These are phyloP conservation scores for Stipa capillata DNA, from an alignment of 176 grass and related monocot species.

Conservation along the genomic window DNA sequence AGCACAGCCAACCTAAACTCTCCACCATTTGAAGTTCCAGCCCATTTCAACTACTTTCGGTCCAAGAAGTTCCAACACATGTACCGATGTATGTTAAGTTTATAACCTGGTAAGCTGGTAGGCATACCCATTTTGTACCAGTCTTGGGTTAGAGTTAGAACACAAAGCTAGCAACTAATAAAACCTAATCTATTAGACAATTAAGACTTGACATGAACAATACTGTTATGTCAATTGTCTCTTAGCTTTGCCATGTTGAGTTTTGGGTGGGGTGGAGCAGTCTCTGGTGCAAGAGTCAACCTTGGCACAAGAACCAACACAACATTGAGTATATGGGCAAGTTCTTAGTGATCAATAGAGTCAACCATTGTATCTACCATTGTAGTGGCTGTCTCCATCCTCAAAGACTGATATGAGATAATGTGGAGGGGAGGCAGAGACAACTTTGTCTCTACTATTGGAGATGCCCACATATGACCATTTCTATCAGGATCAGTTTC, in stretches of 20 bases:
- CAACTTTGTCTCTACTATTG: neutral
- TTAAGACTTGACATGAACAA: neutral
- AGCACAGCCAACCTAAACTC: neutral
- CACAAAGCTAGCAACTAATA: neutral
- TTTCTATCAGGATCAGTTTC: neutral
- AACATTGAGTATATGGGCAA: neutral
- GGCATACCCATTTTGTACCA: neutral
- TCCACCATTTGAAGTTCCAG: neutral
- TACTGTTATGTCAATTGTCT: neutral
- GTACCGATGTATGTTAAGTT: neutral
- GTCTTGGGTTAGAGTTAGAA: neutral
- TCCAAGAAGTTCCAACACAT: neutral
- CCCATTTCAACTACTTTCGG: neutral
- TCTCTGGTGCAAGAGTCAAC: neutral
- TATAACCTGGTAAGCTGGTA: neutral
- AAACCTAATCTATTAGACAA: neutral
- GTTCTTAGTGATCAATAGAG: neutral
- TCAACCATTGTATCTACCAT: neutral
- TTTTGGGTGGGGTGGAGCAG: neutral
- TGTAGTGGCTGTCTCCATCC: neutral
- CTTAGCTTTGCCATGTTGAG: neutral
- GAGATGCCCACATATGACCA: neutral
- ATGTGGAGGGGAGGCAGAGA: neutral
- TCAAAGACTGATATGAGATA: neutral
- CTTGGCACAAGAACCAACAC: neutral